These are phyloP conservation scores for Ascoidea rubescens DNA, from an alignment of 805 yeast species.

Conservation along the genomic window DNA sequence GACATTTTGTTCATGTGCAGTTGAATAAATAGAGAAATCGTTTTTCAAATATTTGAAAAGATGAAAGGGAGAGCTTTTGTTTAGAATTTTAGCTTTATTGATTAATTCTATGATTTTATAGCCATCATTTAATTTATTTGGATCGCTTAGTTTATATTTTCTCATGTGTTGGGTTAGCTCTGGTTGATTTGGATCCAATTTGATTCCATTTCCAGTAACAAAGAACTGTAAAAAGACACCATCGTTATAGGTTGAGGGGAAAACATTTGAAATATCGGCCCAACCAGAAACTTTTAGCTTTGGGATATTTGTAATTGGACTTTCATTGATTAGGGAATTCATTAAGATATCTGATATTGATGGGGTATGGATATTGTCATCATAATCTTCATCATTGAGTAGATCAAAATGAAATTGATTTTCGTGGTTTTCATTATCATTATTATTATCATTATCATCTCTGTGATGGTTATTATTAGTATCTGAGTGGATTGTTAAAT, in stretches of 20 bases:
- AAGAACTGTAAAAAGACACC: conserved; percentile 13
- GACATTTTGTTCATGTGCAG: conserved; percentile 50
- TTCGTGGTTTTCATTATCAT: conserved; percentile 4
- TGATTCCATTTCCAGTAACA: conserved; percentile 10
- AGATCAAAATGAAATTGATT: not conserved
- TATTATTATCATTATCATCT: conserved; percentile 10
- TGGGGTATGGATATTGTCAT: conserved; percentile 28
- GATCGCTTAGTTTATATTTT: conserved; percentile 16
- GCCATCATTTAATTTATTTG: conserved; percentile 17
- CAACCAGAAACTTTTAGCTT: conserved; percentile 53
- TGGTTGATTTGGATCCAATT: conserved; percentile 7
- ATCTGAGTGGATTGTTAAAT: too few relatives aligned
- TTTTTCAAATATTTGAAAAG: conserved; percentile 41
- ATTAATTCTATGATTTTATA: conserved; percentile 38
- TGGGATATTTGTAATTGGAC: conserved; percentile 60
- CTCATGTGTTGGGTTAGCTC: conserved; percentile 4
- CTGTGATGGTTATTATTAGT: not conserved
- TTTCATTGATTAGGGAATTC: conserved; percentile 83
- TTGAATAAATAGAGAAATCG: conserved; percentile 35
- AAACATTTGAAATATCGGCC: conserved; percentile 44
- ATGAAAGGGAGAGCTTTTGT: conserved; percentile 78
- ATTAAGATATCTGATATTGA: conserved; percentile 67
- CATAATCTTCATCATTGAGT: not conserved
- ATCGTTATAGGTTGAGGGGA: conserved; percentile 27
- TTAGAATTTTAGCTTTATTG: conserved; percentile 57